Base-by-base conservation (phyloP, 495 filamentous ascomycete genomes). In the Cercophora scortea region DNA sequence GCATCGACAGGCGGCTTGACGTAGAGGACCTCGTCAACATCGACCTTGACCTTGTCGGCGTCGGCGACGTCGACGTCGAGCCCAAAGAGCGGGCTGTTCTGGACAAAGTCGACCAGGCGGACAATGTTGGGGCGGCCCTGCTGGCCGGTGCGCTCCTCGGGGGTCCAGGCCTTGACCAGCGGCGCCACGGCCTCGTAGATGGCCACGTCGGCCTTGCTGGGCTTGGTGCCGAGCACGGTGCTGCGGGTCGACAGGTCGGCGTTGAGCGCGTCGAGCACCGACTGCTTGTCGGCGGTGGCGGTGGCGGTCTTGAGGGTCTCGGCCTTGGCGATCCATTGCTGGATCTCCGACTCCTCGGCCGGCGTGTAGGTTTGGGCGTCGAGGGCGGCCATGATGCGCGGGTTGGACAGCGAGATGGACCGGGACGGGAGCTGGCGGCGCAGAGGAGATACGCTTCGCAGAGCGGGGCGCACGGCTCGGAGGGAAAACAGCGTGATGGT, bases 121-220 rank as follows among this genome's bases (percentile, higher is more conserved):
- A 98, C 89, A 59, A 96, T 87, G 67, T 97, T 82, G 60, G 93
- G 90, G 64, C 83, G 87, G 50, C 93, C 93, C 44, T 89, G 76
- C 74, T 96, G 82, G 35, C 93, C 93, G 6, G 93, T 95, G 59
- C 87, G 82, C 77, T 96, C 80, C 75, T 96, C 90, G 40, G 87
- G 71, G 7, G 79, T 78, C 92, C 91, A 96, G 52, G 78, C 77
- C 62, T 83, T 80, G 50, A 96, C 88, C 4, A 84, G 58, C 16
- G 91, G 87, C 17, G 86, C 87, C 16, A 96, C 72, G 41, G 87
- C 75, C 58, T 89, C 78, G 72, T 95, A 98, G 49, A 91, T 77
- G 51, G 87, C 87, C 47, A 95, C 72, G 63, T 98, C 93, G 50
- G 91, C 93, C 63, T 90, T 80, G 49, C 88, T 93, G 44, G 91